Base-by-base conservation (phyloP, 1,139 yeast genomes). In the Geotrichum bryndzae region DNA sequence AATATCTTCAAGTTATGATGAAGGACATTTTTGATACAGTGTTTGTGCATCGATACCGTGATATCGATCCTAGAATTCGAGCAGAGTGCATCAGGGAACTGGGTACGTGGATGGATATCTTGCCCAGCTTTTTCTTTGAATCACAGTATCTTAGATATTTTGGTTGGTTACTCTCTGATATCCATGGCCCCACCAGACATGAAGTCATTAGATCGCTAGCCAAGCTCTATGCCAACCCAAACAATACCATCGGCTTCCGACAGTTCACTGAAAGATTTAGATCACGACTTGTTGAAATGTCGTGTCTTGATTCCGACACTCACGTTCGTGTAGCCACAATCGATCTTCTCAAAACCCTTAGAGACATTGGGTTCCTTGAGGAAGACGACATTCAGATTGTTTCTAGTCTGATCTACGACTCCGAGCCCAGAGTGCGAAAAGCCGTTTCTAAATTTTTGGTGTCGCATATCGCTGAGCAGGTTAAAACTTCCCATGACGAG, bases 121-220 rank as follows among this genome's bases (percentile, higher is more conserved):
- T 82, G 65, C 96, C 96, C 0, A 90, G 86, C 62, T 76, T 80
- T 61, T 91, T 88, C 69, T 80, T 88, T 67, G 88, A 85, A 64
- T 85, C 87, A 1, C 77, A 84, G 0, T 88, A 84, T 70, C 78
- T 91, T 64, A 82, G 92, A 64, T 89, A 88, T 70, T 82, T 87
- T 70, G 96, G 96, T 2, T 88, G 96, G 95, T 78, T 90, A 27
- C 76, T 91, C 56, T 85, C 94, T 8, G 98, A 92, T 69, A 80
- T 85, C 1, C 80, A 82, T 25, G 74, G 82, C 18, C 67, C 73
- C 2, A 95, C 90, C 0, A 80, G 96, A 66, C 71, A 77, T 6
- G 94, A 88, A 68, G 91, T 85, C 1, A 72, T 88, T 25, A 83
- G 80, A 66, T 80, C 82, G 2, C 74, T 92, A 57, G 70, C 76